These are phyloP conservation scores for Apiospora aurea DNA, from an alignment of 2,329 filamentous ascomycete species.

Conservation along the genomic window DNA sequence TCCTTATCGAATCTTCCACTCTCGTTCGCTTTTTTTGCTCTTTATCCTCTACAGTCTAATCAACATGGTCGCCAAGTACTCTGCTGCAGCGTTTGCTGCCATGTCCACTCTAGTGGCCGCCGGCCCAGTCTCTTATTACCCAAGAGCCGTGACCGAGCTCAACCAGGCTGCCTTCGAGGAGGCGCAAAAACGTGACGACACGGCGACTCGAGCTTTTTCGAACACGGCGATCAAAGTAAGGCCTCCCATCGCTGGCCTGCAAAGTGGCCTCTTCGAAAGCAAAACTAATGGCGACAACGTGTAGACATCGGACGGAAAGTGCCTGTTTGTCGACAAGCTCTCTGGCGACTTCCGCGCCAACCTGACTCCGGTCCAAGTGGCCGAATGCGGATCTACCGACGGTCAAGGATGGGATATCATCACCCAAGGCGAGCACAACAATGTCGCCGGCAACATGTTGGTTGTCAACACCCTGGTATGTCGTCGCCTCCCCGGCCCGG, in stretches of 20 bases:
- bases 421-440: constrained; percentile 57
- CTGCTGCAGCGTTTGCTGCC: constrained; percentile 24
- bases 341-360: constrained; percentile 55
- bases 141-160: constrained; percentile 43
- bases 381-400: constrained; percentile 48
- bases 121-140: constrained; percentile 34
- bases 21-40: constrained; percentile 1
- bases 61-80: constrained; percentile 27
- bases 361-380: constrained; percentile 50
- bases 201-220: constrained; percentile 50
- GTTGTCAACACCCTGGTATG: constrained; percentile 60
- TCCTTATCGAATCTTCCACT: constrained; percentile 1
- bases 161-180: constrained; percentile 49
- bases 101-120: constrained; percentile 28
- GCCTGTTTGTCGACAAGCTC: constrained; percentile 50
- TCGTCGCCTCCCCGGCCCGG: background rate
- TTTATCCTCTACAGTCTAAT: background rate
- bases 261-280: background rate
- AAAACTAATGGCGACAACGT: constrained; percentile 25
- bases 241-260: background rate
- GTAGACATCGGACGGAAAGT: constrained; percentile 50
- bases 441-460: constrained; percentile 53
- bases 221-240: constrained; percentile 46
- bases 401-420: constrained; percentile 54
- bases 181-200: constrained; percentile 50